A percentile compares a stretch with the other conserved stretches of the same genome.
phyloP scores from a whole-genome alignment of 495 filamentous ascomycete genomes.

The Peziza echinospora region DNA sequence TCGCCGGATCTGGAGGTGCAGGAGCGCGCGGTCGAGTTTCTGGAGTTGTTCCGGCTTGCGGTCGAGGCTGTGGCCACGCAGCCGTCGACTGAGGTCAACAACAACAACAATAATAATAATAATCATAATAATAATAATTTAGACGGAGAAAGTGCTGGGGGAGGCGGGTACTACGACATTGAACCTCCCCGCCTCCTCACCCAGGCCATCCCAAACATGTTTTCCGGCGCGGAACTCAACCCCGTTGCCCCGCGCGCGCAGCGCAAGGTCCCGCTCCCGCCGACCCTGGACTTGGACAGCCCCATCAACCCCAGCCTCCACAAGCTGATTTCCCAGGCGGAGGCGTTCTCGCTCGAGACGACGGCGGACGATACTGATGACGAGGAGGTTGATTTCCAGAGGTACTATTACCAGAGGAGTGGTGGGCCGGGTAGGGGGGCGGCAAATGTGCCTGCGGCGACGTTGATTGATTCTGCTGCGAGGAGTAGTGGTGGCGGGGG shows the following conservation, averaged over 20 bases:
- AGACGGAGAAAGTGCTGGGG: slow-evolving; percentile 25
- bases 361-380: slow-evolving; percentile 21
- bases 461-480: slow-evolving; percentile 32
- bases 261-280: slow-evolving; percentile 62
- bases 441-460: slow-evolving; percentile 18
- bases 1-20: slow-evolving; percentile 90
- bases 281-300: slow-evolving; percentile 47
- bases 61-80: slow-evolving; percentile 56
- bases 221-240: slow-evolving; percentile 67
- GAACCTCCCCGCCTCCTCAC: slow-evolving; percentile 63
- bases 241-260: slow-evolving; percentile 71
- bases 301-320: slow-evolving; percentile 61
- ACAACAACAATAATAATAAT: too few relatives aligned
- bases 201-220: slow-evolving; percentile 70
- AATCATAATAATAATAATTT: too few relatives aligned
- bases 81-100: slow-evolving; percentile 22
- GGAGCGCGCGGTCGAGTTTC: slow-evolving; percentile 77
- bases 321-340: slow-evolving; percentile 20
- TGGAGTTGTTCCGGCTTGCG: slow-evolving; percentile 67
- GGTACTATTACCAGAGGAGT: slow-evolving; percentile 43
- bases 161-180: too few relatives aligned
- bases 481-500: slow-evolving; percentile 24
- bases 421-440: slow-evolving; percentile 7
- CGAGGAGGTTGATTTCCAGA: slow-evolving; percentile 41
- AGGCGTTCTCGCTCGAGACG: neutral